phyloP scores from a whole-genome alignment of 805 yeast genomes.

The Hagleromyces aurorensis region DNA sequence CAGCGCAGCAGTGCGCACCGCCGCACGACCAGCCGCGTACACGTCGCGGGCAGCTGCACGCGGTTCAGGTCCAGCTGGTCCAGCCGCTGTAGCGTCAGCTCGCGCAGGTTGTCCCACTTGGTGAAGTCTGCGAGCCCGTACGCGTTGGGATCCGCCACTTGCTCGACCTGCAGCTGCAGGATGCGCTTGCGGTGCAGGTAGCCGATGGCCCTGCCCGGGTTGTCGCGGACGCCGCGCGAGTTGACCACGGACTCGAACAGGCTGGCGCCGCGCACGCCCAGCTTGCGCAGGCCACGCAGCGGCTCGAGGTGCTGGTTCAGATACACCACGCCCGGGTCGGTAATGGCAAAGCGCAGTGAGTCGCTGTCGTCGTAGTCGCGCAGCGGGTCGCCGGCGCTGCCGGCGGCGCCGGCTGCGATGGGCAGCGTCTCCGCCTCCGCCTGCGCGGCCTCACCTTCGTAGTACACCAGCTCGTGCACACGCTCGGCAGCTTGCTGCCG shows the following conservation, averaged over 20 bases:
- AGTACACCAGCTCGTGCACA: slow-evolving; percentile 11
- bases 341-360: slow-evolving; percentile 5
- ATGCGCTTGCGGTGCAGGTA: slow-evolving; percentile 19
- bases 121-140: slow-evolving; percentile 20
- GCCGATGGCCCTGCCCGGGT: slow-evolving; percentile 24
- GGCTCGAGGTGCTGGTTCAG: slow-evolving; percentile 14
- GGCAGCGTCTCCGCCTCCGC: slow-evolving; percentile 2
- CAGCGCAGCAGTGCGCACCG: slow-evolving; percentile 13
- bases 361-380: slow-evolving; percentile 3
- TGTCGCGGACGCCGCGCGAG: slow-evolving; percentile 26
- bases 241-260: slow-evolving; percentile 23
- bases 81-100: slow-evolving; percentile 12
- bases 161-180: slow-evolving; percentile 10
- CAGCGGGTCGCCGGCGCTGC: neutral
- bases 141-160: slow-evolving; percentile 9
- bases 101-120: slow-evolving; percentile 24
- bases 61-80: slow-evolving; percentile 20
- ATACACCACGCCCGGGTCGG: slow-evolving; percentile 6
- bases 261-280: slow-evolving; percentile 15
- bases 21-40: slow-evolving; percentile 13
- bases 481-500: slow-evolving; percentile 7
- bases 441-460: slow-evolving; percentile 8
- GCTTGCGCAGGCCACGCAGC: slow-evolving; percentile 16
- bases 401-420: neutral
- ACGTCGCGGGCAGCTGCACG: slow-evolving; percentile 19